phyloP scores from a whole-genome alignment of 148 eudicot genomes.

The Camellia japonica region DNA sequence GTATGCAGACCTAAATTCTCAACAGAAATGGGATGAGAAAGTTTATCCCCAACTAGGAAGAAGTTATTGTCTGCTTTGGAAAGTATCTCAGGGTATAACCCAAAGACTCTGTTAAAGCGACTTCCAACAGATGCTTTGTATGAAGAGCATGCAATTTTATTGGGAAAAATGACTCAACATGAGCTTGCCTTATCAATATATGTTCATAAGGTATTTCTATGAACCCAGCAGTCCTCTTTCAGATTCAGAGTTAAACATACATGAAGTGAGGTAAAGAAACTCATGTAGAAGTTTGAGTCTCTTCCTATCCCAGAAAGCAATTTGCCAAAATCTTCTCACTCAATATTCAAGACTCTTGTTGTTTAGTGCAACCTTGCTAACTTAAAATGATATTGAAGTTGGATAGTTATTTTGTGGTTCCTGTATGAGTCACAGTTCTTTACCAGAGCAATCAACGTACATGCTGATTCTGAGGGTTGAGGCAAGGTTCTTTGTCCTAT shows the following conservation, averaged over 20 bases:
- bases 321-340: neutral
- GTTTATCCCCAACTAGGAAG: too few species aligned
- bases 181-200: conserved; percentile 93
- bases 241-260: neutral
- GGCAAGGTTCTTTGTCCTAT: conserved; percentile 6
- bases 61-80: too few species aligned
- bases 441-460: neutral
- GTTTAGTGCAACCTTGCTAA: neutral
- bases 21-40: too few species aligned
- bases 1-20: too few species aligned
- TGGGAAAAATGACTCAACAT: conserved; percentile 93
- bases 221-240: neutral
- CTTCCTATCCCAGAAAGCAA: neutral
- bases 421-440: neutral
- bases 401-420: neutral
- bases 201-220: conserved; percentile 75
- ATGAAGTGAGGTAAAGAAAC: neutral
- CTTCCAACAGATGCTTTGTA: conserved; percentile 82
- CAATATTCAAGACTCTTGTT: neutral
- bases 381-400: neutral
- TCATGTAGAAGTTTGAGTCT: neutral
- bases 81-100: too few species aligned
- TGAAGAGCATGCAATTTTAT: conserved; percentile 88
- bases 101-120: too few species aligned
- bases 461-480: conserved; percentile 5